Evolutionary conservation across 2,329 filamentous ascomycete genomes (phyloP).

Genomic region (Trichoderma sp.): DNA sequence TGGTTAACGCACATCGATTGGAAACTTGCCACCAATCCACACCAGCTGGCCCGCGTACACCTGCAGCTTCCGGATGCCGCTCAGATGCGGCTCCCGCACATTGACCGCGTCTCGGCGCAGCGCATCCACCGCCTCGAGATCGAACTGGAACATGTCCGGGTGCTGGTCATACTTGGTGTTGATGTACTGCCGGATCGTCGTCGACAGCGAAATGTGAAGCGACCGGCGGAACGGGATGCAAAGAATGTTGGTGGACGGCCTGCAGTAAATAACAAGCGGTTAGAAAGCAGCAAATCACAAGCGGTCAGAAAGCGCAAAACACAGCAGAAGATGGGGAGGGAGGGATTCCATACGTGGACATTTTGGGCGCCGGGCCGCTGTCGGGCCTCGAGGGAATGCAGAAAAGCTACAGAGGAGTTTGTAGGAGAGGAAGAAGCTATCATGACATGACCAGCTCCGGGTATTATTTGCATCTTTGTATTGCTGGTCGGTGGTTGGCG

Average conservation of each 20-base stretch:
- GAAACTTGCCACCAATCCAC: conserved; percentile 94
- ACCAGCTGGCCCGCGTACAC: conserved; percentile 88
- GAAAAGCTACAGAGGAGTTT: neutral
- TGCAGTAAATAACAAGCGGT: neutral
- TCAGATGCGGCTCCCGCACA: conserved; percentile 81
- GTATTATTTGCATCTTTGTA: neutral
- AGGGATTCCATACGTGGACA: conserved; percentile 4
- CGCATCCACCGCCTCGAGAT: conserved; percentile 79
- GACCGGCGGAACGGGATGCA: conserved; percentile 87
- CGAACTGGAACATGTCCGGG: conserved; percentile 90
- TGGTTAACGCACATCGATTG: conserved; percentile 67
- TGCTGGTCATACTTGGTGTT: conserved; percentile 98
- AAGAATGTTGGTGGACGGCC: conserved; percentile 56
- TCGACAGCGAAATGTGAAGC: conserved; percentile 71
- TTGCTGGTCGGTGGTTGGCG: conserved; percentile 10
- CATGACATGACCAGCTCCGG: neutral
- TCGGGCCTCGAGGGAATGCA: neutral
- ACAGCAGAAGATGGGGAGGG: neutral
- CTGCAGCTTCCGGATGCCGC: conserved; percentile 83
- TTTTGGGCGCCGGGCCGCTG: conserved; percentile 8
- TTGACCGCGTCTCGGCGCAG: conserved; percentile 84
- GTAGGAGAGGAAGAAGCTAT: neutral
- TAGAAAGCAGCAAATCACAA: neutral
- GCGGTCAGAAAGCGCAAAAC: neutral
- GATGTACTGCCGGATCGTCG: conserved; percentile 90